A percentile compares a stretch with the other conserved stretches of the same genome.
These are phyloP conservation scores for Lactarius hatsudake DNA, from an alignment of 768 basidiomycete species.

Conservation along the genomic window DNA sequence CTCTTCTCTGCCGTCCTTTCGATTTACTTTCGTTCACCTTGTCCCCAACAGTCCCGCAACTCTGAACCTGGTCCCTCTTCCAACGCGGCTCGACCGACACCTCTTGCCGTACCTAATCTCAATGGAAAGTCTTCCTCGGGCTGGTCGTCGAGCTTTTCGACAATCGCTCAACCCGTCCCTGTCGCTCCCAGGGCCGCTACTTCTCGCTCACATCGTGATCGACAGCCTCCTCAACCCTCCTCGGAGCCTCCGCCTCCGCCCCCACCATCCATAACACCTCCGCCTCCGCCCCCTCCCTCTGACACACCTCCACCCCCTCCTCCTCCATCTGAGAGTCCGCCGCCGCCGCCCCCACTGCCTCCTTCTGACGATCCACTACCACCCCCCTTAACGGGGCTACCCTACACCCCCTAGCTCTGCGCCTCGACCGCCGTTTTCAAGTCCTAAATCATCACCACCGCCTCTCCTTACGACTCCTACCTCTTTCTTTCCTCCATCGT, in stretches of 20 bases:
- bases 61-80: constrained; percentile 20
- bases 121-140: constrained; percentile 26
- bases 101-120: constrained; percentile 18
- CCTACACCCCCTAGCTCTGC: constrained; percentile 35
- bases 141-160: constrained; percentile 28
- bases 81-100: constrained; percentile 16
- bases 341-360: constrained; percentile 26
- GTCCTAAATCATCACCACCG: constrained; percentile 27
- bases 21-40: constrained; percentile 19
- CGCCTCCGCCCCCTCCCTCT: constrained; percentile 32
- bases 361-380: constrained; percentile 33
- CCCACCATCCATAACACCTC: constrained; percentile 24
- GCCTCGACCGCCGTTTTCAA: constrained; percentile 32
- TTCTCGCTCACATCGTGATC: constrained; percentile 31
- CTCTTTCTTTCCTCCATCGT: constrained; percentile 29
- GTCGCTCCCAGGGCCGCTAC: constrained; percentile 28
- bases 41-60: constrained; percentile 22
- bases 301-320: constrained; percentile 33
- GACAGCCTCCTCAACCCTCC: constrained; percentile 26
- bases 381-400: constrained; percentile 36
- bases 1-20: constrained; percentile 14
- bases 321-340: constrained; percentile 29
- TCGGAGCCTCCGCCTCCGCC: constrained; percentile 35
- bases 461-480: constrained; percentile 28
- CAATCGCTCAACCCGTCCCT: constrained; percentile 28